Evolutionary conservation across 2,329 filamentous ascomycete species (phyloP).

Genomic region (Alternaria conjuncta): DNA sequence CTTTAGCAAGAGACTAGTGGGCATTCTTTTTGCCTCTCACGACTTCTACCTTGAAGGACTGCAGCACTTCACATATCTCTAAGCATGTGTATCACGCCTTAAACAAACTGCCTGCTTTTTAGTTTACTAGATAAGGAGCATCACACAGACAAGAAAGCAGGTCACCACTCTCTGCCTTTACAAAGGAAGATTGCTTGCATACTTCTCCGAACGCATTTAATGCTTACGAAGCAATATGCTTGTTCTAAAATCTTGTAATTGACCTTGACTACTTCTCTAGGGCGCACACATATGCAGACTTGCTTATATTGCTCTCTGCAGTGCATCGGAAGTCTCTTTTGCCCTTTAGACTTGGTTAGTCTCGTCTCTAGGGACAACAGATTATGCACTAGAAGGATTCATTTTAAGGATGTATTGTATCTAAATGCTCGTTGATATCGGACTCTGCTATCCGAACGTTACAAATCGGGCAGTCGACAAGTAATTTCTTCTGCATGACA

Average conservation of each 20-base stretch:
- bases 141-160: not conserved
- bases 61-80: not conserved
- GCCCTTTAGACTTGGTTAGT: not conserved
- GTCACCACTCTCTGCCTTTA: not conserved
- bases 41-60: no score
- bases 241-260: not conserved
- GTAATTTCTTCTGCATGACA: conserved; percentile 22
- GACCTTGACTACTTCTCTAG: not conserved
- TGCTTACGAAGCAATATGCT: not conserved
- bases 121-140: not conserved
- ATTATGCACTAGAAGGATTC: not conserved
- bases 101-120: not conserved
- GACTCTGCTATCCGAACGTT: conserved; percentile 32
- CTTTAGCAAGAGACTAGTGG: no score
- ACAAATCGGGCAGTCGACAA: conserved; percentile 52
- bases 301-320: not conserved
- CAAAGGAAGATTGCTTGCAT: not conserved
- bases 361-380: rapidly evolving
- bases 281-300: not conserved
- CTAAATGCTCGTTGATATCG: conserved; percentile 51
- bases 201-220: not conserved
- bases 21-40: not conserved
- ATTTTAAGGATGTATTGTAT: conserved; percentile 33
- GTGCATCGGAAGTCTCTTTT: not conserved
- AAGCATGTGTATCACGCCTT: not conserved